A percentile compares a stretch with the other conserved stretches of the same genome.
Evolutionary conservation across 106 monocot species (phyloP).

Genomic region (Hemerocallis citrina): DNA sequence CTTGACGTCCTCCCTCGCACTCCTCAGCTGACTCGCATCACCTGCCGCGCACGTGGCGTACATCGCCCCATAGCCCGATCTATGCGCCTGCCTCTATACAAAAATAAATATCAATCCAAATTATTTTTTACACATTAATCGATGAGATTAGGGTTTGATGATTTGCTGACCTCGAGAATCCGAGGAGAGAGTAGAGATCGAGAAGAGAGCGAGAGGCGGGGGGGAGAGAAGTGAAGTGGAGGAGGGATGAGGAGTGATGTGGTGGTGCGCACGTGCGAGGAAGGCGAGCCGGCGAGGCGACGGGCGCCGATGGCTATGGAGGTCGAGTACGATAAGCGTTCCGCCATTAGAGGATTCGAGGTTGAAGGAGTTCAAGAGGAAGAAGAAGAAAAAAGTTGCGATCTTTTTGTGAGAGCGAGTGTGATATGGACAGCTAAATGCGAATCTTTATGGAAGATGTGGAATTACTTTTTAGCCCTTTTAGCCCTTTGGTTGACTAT

Average conservation of each 20-base stretch:
- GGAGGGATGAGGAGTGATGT: not conserved
- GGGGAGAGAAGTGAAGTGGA: too few species aligned
- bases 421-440: too few species aligned
- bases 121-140: too few species aligned
- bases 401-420: not conserved
- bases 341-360: slow-evolving; percentile 1
- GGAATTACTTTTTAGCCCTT: too few species aligned
- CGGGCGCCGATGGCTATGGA: slow-evolving; percentile 14
- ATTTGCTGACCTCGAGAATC: too few species aligned
- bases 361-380: too few species aligned
- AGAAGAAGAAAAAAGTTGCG: not conserved
- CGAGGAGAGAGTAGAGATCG: slow-evolving; percentile 4
- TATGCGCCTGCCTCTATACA: not conserved
- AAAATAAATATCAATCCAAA: too few species aligned
- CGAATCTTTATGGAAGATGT: too few species aligned
- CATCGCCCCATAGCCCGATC: slow-evolving; percentile 10
- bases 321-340: slow-evolving; percentile 6
- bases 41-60: slow-evolving; percentile 32
- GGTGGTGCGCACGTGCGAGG: not conserved
- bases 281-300: slow-evolving; percentile 10
- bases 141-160: not conserved
- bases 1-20: slow-evolving; percentile 82
- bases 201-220: not conserved
- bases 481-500: too few species aligned
- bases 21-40: slow-evolving; percentile 60